A percentile compares a stretch with the other conserved stretches of the same genome.
Evolutionary conservation across 495 filamentous ascomycete species (phyloP).

Genomic region (Hypoxylon trugodes): DNA sequence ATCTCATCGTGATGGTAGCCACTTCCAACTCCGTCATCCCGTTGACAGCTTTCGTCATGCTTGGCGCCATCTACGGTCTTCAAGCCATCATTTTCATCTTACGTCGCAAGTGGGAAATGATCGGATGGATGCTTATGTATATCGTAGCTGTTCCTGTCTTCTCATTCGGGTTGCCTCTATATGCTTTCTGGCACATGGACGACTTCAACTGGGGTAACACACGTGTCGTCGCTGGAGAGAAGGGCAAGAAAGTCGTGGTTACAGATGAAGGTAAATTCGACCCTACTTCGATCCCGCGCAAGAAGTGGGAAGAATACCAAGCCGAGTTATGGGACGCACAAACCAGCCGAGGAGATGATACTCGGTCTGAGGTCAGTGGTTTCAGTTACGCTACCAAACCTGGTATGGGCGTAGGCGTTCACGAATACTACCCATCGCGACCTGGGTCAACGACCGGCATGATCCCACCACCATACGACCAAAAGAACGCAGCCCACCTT

Average conservation of each 20-base stretch:
- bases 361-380: conserved; percentile 86
- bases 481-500: conserved; percentile 46
- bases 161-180: conserved; percentile 88
- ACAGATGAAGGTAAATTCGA: conserved; percentile 99
- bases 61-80: conserved; percentile 94
- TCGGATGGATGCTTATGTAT: conserved; percentile 99
- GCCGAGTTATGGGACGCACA: conserved; percentile 96
- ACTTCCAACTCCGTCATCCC: conserved; percentile 71
- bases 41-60: conserved; percentile 83
- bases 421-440: conserved; percentile 72
- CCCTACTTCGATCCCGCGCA: conserved; percentile 88
- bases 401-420: conserved; percentile 62
- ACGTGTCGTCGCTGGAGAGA: conserved; percentile 95
- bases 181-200: conserved; percentile 99
- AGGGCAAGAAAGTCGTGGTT: conserved; percentile 89
- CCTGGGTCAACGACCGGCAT: conserved; percentile 78
- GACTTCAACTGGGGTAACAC: conserved; percentile 99
- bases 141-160: conserved; percentile 91
- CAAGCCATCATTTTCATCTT: conserved; percentile 98
- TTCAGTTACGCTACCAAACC: conserved; percentile 90
- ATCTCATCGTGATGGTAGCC: conserved; percentile 80
- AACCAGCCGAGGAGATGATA: conserved; percentile 81
- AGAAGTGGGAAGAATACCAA: conserved; percentile 99
- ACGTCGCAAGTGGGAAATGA: conserved; percentile 97
- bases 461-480: conserved; percentile 42